Base-by-base conservation (phyloP, 2,329 filamentous ascomycete genomes). In the Chrysoporthe cubensis region DNA sequence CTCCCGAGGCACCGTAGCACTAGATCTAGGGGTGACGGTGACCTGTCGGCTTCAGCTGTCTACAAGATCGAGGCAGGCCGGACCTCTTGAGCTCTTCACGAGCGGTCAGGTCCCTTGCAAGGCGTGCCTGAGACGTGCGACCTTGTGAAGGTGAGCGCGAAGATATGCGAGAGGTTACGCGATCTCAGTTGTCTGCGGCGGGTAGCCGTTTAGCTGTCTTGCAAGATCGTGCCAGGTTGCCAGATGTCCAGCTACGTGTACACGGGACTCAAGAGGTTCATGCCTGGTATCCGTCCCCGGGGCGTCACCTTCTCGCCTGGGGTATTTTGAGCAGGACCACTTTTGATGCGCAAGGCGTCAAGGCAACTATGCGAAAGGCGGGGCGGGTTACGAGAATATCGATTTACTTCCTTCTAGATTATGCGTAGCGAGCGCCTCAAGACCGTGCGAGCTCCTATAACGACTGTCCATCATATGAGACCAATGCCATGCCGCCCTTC, bases 191-290 rank as follows among this genome's bases (percentile, higher is more conserved):
- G 43, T 52, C 46, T 42, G 26, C 59, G 42, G 58, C 34, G 16
- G 59, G 42, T 54, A 68, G 62, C 68, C 62, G 57, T 37, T 54
- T 63, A 18, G 26, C 40, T 54, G 63, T 63, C 32, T 46, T 58
- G 66, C 62, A 63, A 68, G 68, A 68, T 65, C 58, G 46, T 63
- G 65, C 58, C 48, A 46, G 34, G 7, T 63, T 63, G 21, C 66
- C 64, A 63, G 34, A 37, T 34, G 43, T 21, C 18, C 42, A 16
- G 13, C 4, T 34, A 9, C n/a, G 16, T 7, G 3, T 40, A 7
- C 32, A 21, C 11, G 16, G 50, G 11, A 54, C 11, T 13, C 48
- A 9, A 40, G 37, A 40, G 37, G 37, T 9, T 40, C 37, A 40
- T 40, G 6, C 9, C 6, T 40, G 37, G 37, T 9, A 5, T 40